phyloP scores from a whole-genome alignment of 345 rosid genomes.

The Moringa oleifera region DNA sequence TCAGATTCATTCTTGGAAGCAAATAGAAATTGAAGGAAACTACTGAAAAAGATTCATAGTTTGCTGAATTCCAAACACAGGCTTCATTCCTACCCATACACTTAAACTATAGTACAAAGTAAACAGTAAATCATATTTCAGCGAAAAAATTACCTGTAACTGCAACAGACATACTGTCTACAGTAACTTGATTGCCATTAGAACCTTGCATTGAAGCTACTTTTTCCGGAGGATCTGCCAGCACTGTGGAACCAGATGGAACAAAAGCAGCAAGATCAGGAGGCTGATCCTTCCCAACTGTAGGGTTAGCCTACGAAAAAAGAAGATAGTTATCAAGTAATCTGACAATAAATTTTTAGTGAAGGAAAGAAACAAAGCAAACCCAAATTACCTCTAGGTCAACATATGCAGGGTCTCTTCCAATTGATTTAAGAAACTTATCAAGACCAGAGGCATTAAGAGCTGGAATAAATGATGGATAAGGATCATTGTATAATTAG shows the following conservation, averaged over 20 bases:
- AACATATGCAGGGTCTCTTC: conserved; percentile 54
- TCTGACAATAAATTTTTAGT: conserved; percentile 1
- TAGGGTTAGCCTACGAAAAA: conserved; percentile 56
- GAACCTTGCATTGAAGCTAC: conserved; percentile 27
- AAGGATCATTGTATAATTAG: background rate
- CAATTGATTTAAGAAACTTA: conserved; percentile 68
- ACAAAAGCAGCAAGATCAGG: conserved; percentile 82
- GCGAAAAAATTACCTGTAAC: conserved; percentile 35
- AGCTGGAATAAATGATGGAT: conserved; percentile 40
- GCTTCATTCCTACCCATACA: too few species aligned
- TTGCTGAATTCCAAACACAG: too few species aligned
- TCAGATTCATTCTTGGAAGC: too few species aligned
- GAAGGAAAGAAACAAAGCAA: conserved; percentile 8
- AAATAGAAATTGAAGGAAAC: too few species aligned
- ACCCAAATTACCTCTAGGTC: conserved; percentile 66
- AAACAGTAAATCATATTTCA: background rate
- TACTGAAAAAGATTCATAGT: too few species aligned
- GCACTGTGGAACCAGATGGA: conserved; percentile 48
- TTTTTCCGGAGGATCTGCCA: conserved; percentile 45
- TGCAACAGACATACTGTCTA: conserved; percentile 32
- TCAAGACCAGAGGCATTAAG: conserved; percentile 54
- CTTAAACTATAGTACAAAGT: too few species aligned
- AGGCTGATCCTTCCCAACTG: conserved; percentile 89
- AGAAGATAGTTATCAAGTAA: background rate
- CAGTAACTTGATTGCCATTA: conserved; percentile 22